phyloP scores from a whole-genome alignment of 768 basidiomycete genomes.

The Agaricus subrufescens region DNA sequence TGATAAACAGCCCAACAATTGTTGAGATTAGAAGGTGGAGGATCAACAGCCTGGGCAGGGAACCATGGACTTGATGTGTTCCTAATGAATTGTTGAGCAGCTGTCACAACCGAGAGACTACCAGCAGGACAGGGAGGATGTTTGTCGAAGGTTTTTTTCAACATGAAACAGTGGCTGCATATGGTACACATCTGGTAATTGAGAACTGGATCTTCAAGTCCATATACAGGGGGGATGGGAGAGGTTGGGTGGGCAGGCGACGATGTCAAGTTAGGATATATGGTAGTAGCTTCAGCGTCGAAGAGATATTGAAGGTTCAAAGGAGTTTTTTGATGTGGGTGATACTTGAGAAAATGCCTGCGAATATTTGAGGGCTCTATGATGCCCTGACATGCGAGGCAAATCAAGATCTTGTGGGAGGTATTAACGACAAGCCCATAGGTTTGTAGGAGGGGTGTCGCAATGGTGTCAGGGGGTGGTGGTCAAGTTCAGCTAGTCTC shows the following conservation, averaged over 20 bases:
- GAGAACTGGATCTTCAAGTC: background rate
- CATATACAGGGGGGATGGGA: background rate
- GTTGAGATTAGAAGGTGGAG: background rate
- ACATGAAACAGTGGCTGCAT: constrained; percentile 4
- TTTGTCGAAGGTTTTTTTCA: background rate
- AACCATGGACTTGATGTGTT: constrained; percentile 2
- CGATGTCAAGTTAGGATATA: background rate
- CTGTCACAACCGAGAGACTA: background rate
- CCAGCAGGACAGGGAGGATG: background rate
- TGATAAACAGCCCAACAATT: background rate
- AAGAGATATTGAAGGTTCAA: background rate
- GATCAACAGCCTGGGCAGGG: background rate
- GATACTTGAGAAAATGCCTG: background rate
- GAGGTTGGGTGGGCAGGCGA: background rate
- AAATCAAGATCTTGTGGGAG: background rate
- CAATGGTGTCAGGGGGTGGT: background rate
- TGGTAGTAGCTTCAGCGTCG: background rate
- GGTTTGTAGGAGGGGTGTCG: background rate
- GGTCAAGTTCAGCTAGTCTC: constrained; percentile 1
- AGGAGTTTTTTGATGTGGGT: background rate
- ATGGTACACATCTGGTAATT: background rate
- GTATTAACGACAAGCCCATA: background rate
- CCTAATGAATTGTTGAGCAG: constrained; percentile 1
- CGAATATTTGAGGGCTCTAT: background rate
- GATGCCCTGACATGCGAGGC: constrained; percentile 1